phyloP scores from a whole-genome alignment of 768 basidiomycete genomes.

The Pluteus cervinus region DNA sequence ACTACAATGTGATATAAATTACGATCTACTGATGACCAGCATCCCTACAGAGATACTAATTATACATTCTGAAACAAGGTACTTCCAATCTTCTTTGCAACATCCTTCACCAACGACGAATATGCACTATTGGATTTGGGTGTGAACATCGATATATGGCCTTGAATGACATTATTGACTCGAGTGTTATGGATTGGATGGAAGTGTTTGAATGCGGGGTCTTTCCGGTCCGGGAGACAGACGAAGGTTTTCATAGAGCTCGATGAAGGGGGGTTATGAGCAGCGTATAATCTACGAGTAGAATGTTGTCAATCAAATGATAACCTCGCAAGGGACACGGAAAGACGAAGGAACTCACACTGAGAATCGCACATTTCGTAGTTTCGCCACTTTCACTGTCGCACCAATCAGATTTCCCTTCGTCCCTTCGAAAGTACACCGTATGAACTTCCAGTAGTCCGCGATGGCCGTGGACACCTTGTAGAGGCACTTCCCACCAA shows the following conservation, averaged over 20 bases:
- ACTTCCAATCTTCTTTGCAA: too few species aligned
- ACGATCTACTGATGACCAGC: too few species aligned
- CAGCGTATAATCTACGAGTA: constrained; percentile 79
- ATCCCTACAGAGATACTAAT: too few species aligned
- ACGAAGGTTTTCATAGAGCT: constrained; percentile 81
- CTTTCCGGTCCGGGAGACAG: constrained; percentile 56
- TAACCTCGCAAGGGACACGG: constrained; percentile 2
- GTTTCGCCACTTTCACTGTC: constrained; percentile 46
- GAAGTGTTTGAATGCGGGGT: constrained; percentile 49
- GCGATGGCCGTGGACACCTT: too few species aligned
- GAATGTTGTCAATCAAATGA: constrained; percentile 28
- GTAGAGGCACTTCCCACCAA: too few species aligned
- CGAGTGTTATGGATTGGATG: constrained; percentile 57
- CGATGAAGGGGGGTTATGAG: constrained; percentile 46
- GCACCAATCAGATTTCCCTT: constrained; percentile 51
- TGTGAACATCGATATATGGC: constrained; percentile 87
- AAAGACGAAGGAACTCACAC: constrained; percentile 58
- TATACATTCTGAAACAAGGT: too few species aligned
- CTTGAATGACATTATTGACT: constrained; percentile 72
- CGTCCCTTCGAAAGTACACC: too few species aligned
- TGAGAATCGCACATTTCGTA: constrained; percentile 60
- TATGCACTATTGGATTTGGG: constrained; percentile 72
- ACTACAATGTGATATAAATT: too few species aligned
- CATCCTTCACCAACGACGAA: too few species aligned
- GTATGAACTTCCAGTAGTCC: too few species aligned